A percentile compares a stretch with the other conserved stretches of the same genome.
phyloP scores from a whole-genome alignment of 2,329 filamentous ascomycete genomes.

The Pseudopyrenochaeta lycopersici region DNA sequence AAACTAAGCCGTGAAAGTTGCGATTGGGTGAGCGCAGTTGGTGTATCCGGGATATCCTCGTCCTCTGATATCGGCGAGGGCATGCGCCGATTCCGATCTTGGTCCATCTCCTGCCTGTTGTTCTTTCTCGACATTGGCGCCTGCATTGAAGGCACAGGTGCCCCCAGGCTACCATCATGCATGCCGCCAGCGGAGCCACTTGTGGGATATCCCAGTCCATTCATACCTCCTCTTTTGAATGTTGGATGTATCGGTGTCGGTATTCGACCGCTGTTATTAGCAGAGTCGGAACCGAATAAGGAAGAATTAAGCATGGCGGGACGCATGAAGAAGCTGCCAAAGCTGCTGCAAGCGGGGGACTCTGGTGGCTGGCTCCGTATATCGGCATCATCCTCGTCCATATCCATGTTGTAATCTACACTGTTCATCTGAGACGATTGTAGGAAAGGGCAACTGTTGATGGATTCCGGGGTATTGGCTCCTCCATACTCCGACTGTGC shows the following conservation, averaged over 20 bases:
- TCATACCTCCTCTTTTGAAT: slow-evolving; percentile 42
- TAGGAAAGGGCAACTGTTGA: slow-evolving; percentile 24
- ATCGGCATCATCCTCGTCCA: slow-evolving; percentile 47
- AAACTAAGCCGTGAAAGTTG: slow-evolving; percentile 51
- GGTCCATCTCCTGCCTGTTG: slow-evolving; percentile 22
- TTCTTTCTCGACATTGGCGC: slow-evolving; percentile 30
- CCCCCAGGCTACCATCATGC: slow-evolving; percentile 14
- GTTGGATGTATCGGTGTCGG: slow-evolving; percentile 52
- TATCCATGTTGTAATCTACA: slow-evolving; percentile 47
- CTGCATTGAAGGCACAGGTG: slow-evolving; percentile 21
- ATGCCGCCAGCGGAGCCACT: slow-evolving; percentile 39
- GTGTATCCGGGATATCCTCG: slow-evolving; percentile 48
- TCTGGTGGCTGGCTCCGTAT: slow-evolving; percentile 46
- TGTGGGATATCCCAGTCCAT: slow-evolving; percentile 37
- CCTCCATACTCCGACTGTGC: slow-evolving; percentile 38
- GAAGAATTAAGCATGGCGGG: slow-evolving; percentile 46
- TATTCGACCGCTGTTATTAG: slow-evolving; percentile 37
- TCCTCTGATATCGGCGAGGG: slow-evolving; percentile 53
- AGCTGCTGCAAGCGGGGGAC: slow-evolving; percentile 39
- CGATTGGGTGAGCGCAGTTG: slow-evolving; percentile 47
- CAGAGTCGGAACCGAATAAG: slow-evolving; percentile 29
- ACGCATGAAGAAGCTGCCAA: slow-evolving; percentile 37
- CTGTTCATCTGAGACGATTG: slow-evolving; percentile 31
- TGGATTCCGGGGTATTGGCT: slow-evolving; percentile 36
- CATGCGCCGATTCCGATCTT: slow-evolving; percentile 45